These are phyloP conservation scores for Circinella minor DNA, from an alignment of 371 early-diverging fungal genomes.

Conservation along the genomic window DNA sequence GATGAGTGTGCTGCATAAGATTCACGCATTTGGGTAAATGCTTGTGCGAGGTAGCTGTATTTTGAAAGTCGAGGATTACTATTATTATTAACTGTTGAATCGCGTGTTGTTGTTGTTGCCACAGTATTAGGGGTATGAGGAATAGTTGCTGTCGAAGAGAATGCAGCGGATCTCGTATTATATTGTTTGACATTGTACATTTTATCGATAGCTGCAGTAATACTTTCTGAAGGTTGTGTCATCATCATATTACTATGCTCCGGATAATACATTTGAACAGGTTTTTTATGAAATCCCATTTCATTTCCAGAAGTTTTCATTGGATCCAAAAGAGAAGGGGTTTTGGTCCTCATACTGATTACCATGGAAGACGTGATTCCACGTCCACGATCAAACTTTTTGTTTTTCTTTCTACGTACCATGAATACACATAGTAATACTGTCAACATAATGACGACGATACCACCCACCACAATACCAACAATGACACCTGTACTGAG, in stretches of 20 bases:
- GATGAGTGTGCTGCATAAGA: slow-evolving; percentile 14
- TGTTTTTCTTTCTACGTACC: slow-evolving; percentile 2
- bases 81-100: slow-evolving; percentile 3
- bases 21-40: slow-evolving; percentile 44
- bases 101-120: too few relatives aligned
- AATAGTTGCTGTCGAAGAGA: not conserved
- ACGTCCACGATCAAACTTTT: slow-evolving; percentile 26
- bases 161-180: slow-evolving; percentile 10
- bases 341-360: slow-evolving; percentile 10
- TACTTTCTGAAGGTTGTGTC: slow-evolving; percentile 9
- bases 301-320: not conserved
- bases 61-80: slow-evolving; percentile 41
- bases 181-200: slow-evolving; percentile 28
- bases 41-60: slow-evolving; percentile 43
- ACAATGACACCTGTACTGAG: slow-evolving; percentile 11
- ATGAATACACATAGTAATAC: slow-evolving; percentile 1
- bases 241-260: not conserved
- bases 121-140: not conserved
- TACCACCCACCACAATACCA: slow-evolving; percentile 15
- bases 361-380: slow-evolving; percentile 29
- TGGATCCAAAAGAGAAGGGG: slow-evolving; percentile 4
- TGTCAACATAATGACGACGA: not conserved
- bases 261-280: slow-evolving; percentile 6
- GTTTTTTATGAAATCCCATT: not conserved
- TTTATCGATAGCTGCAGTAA: slow-evolving; percentile 22